These are phyloP conservation scores for Trifolium pratense DNA, from an alignment of 306 rosid species.

Conservation along the genomic window DNA sequence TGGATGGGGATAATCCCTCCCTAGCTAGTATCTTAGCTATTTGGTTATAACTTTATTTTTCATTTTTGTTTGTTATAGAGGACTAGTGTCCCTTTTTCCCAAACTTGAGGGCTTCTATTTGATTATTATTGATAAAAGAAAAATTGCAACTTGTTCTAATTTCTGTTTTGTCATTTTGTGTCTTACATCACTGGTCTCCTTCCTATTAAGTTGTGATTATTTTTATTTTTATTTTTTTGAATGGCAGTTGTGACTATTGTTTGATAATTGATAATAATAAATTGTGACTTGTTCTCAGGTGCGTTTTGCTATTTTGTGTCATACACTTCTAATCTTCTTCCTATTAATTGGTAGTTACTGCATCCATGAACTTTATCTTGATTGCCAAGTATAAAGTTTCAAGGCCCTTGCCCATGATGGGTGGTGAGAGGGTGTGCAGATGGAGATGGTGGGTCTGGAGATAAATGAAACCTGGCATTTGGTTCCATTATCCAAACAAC, in stretches of 20 bases:
- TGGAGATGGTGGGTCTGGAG: not conserved
- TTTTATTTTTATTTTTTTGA: no score
- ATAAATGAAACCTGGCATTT: slow-evolving; percentile 18
- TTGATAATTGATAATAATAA: not conserved
- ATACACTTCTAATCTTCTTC: not conserved
- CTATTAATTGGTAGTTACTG: slow-evolving; percentile 4
- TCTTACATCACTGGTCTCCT: slow-evolving; percentile 25
- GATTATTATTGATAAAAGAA: not conserved
- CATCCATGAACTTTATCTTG: slow-evolving; percentile 28
- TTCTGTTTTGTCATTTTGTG: not conserved
- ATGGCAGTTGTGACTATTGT: not conserved
- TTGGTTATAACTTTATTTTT: slow-evolving; percentile 18
- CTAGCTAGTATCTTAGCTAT: slow-evolving; percentile 1
- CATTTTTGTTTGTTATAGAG: slow-evolving; percentile 13
- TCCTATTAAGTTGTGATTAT: not conserved
- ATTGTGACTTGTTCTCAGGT: not conserved
- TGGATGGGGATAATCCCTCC: slow-evolving; percentile 23
- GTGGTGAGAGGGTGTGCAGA: not conserved
- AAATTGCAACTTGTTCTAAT: not conserved
- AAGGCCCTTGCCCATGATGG: slow-evolving; percentile 17
- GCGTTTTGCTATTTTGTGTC: not conserved
- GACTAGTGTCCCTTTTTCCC: slow-evolving; percentile 4
- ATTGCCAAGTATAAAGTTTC: slow-evolving; percentile 20
- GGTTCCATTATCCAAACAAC: slow-evolving; percentile 9
- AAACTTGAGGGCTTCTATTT: slow-evolving; percentile 1